Evolutionary conservation across 495 filamentous ascomycete species (phyloP).

Genomic region (Bacidia rubella): DNA sequence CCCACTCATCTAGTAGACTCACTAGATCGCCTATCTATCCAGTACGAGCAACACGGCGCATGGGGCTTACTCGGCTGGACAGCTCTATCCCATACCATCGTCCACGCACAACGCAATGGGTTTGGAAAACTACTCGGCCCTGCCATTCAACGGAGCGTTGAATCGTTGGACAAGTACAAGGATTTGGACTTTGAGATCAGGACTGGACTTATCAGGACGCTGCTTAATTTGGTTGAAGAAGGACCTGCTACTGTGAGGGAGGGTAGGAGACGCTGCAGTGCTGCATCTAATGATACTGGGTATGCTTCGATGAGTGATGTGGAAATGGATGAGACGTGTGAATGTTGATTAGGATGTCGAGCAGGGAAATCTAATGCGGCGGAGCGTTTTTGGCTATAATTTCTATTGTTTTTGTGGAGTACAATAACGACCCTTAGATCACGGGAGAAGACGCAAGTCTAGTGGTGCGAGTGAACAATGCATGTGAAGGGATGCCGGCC

Average conservation of each 20-base stretch:
- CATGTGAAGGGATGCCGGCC: no score
- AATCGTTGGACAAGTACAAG: background rate
- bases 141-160: background rate
- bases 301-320: constrained; percentile 12
- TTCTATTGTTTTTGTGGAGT: no score
- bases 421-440: no score
- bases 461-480: no score
- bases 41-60: background rate
- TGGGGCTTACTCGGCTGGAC: constrained; percentile 3
- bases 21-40: background rate
- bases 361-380: no score
- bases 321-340: no score
- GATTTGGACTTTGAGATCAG: background rate
- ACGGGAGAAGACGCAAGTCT: no score
- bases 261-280: constrained; percentile 3
- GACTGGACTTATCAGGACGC: background rate
- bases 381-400: no score
- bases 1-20: constrained; percentile 1
- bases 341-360: no score
- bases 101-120: background rate
- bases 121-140: background rate
- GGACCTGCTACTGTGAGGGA: background rate
- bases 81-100: background rate
- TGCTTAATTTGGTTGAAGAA: background rate
- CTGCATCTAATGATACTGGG: constrained; percentile 15